Base-by-base conservation (phyloP, 164 flowering plant genomes). In the Tetrastigma voinierianum region DNA sequence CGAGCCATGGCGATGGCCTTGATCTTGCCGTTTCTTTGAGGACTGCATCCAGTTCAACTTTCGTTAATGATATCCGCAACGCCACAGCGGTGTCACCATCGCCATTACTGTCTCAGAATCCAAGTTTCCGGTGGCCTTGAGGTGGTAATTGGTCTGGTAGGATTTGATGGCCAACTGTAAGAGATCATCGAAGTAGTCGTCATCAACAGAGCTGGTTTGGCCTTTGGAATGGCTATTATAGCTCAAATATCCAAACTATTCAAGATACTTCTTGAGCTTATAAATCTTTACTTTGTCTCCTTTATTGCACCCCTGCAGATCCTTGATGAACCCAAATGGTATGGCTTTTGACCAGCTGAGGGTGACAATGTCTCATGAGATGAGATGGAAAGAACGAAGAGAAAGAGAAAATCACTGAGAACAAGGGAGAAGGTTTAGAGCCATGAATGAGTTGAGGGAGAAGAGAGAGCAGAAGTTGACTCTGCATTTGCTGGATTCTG, bases 101-200 rank as follows among this genome's bases (percentile, higher is more conserved):
- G n/a, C 10, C 0, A 47, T 13, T 1, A 80, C 58, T 0, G 84
- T 80, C 8, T 57, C 13, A 1, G n/a, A 45, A 40, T 80, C 78
- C 18, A 77, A 44, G 14, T 10, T 46, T 2, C 84, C 84, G 1
- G 76, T 77, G 51, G 46, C 60, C 1, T 75, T 75, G 15, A 80
- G 57, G 45, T 70, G n/a, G n/a, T n/a, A 45, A 72, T n/a, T 69
- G 9, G 7, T 10, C 48, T 72, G 78, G 63, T 78, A 78, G 4
- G 71, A 72, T 57, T 67, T 78, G 57, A 77, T 1, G 19, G 81
- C 81, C 0, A 61, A 24, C 69, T 77, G 76, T 3, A 80, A 14
- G 8, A 25, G 46, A 1, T 75, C 68, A 43, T 80, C 81, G 12
- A 77, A 80, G 2, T 66, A 32, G 40, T 57, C 60, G 16, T 80